Evolutionary conservation across 129 eudicot genomes (phyloP), one percentile per base, ranked within the genome.

Genomic region (Chrysanthemum seticuspe): DNA sequence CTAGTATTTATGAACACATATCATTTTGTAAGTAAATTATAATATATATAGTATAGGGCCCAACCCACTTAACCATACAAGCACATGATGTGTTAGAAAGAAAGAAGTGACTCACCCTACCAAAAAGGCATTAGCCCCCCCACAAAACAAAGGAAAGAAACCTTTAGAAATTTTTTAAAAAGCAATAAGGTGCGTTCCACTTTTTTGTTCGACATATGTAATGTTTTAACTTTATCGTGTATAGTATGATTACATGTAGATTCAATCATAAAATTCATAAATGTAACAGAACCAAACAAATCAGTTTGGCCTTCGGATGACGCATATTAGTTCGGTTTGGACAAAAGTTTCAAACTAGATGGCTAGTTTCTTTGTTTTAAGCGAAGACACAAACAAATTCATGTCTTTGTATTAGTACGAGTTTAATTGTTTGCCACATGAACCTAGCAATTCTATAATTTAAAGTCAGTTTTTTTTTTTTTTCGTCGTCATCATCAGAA

Each of bases 41-140:
- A 62, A 14, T 48, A 19, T 6, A 19, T 19, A 19, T 19, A 19
- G 21, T 19, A 19, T 21, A 67, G 1, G 59, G 76, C 63, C 72
- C 76, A 52, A 34, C 31, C 47, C 49, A 36, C 58, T 70, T 15
- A 70, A 77, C 76, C 58, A 50, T 3, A 31, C 16, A 57, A 62
- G 81, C 81, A 77, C 76, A 77, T 62, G 81, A 62, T 70, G 23
- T 77, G 76, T 70, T 70, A 4, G 65, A 16, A 62, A 13, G 58
- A 16, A 62, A 61, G 75, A 51, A 61, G 56, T 36, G 12, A 69
- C 8, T 62, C 66, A 70, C 76, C 81, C 81, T 31, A 62, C 53
- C 76, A 71, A 53, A 53, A 77, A 70, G 18, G 72, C 76, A 62
- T 21, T 34, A 70, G 6, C 76, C 76, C 71, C 81, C 34, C 47